Conservation (phyloP, 2,329 filamentous ascomycete genomes). For the Ascochyta koolunga region DNA sequence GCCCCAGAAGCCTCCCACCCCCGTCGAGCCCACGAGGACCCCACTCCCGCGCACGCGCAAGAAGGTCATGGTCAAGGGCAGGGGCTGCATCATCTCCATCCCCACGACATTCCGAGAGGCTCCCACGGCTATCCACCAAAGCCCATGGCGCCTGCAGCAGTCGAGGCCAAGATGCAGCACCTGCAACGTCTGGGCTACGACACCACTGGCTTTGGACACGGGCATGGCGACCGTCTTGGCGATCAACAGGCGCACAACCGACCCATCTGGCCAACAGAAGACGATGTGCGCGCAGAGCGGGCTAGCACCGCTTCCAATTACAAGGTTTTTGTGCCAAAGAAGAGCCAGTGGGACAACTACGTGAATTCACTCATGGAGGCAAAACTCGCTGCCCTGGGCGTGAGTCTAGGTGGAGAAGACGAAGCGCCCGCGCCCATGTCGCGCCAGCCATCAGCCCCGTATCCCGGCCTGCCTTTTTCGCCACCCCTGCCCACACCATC, state of each 20-base stretch:
- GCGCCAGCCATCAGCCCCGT: conserved; percentile 72
- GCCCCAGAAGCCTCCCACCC: conserved; percentile 24
- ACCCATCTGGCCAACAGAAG: conserved; percentile 68
- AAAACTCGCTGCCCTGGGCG: conserved; percentile 89
- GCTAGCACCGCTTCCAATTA: conserved; percentile 54
- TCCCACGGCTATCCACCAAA: conserved; percentile 50
- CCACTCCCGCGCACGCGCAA: conserved; percentile 50
- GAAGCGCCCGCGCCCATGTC: conserved; percentile 67
- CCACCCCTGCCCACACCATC: conserved; percentile 82
- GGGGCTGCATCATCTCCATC: conserved; percentile 55
- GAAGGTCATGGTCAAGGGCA: conserved; percentile 54
- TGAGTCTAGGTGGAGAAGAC: conserved; percentile 77
- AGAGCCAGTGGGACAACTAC: conserved; percentile 78
- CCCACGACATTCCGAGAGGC: conserved; percentile 50
- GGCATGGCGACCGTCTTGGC: conserved; percentile 48
- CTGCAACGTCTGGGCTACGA: conserved; percentile 75
- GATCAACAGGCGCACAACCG: conserved; percentile 63
- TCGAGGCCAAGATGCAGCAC: conserved; percentile 65
- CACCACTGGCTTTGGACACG: conserved; percentile 70
- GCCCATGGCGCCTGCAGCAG: conserved; percentile 58
- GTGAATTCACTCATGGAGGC: conserved; percentile 84
- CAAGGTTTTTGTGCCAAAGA: conserved; percentile 71
- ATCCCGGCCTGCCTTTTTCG: conserved; percentile 79
- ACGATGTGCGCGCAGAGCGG: conserved; percentile 64
- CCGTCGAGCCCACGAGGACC: conserved; percentile 23